Percentiles rank a stretch among this genome's conserved stretches.
Evolutionary conservation across 495 filamentous ascomycete genomes (phyloP).

Genomic region (Amorphotheca resinae): DNA sequence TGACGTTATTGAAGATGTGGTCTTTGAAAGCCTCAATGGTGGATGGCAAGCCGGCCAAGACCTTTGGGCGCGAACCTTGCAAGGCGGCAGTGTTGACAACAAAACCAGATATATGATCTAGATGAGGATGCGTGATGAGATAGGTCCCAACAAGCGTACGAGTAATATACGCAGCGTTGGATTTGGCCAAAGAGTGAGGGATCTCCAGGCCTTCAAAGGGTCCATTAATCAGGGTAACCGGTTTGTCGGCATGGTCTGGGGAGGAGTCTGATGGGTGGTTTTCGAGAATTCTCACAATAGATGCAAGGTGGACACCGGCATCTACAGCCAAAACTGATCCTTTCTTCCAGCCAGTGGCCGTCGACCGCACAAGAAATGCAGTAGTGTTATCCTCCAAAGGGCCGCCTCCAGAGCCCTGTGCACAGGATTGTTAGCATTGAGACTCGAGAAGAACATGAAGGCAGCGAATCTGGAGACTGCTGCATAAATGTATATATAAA

Average conservation of each 20-base stretch:
- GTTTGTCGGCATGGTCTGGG: constrained; percentile 13
- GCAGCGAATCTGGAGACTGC: not conserved
- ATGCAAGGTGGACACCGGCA: constrained; percentile 77
- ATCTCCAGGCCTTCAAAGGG: constrained; percentile 70
- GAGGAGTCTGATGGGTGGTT: constrained; percentile 27
- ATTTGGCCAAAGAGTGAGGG: constrained; percentile 43
- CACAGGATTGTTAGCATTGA: constrained; percentile 4
- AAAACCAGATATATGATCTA: constrained; percentile 86
- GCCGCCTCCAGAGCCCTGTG: constrained; percentile 79
- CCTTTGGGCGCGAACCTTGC: constrained; percentile 61
- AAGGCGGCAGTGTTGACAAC: constrained; percentile 85
- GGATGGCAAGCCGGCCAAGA: constrained; percentile 68
- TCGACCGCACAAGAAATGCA: constrained; percentile 74
- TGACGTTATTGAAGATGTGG: constrained; percentile 94
- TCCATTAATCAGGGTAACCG: constrained; percentile 28
- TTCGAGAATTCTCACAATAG: constrained; percentile 63
- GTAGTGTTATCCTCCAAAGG: constrained; percentile 83
- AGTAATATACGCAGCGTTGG: constrained; percentile 71
- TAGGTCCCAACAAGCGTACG: constrained; percentile 71
- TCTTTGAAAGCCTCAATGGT: constrained; percentile 81
- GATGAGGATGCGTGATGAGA: constrained; percentile 85
- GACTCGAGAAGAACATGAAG: not conserved
- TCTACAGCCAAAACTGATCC: constrained; percentile 81
- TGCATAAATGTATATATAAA: not conserved
- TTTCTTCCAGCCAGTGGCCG: constrained; percentile 61